Conservation (phyloP, 345 rosid genomes). For the Eucalyptus caleyi region DNA sequence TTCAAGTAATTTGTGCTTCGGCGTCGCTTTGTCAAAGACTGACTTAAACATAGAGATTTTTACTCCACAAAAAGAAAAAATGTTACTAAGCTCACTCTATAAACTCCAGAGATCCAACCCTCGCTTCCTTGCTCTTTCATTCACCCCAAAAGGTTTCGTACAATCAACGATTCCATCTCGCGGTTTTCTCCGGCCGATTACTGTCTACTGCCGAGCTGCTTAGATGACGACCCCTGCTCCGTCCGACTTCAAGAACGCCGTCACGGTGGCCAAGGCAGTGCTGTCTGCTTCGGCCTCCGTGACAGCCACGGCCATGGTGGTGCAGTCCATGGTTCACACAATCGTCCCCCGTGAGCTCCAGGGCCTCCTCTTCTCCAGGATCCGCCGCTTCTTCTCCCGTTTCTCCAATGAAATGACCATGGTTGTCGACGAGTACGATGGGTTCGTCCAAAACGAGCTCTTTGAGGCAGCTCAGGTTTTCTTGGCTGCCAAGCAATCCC, state of each 20-base stretch:
- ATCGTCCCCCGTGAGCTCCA: slow-evolving; percentile 30
- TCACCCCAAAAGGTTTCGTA: neutral
- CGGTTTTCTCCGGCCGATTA: neutral
- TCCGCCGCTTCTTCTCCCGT: slow-evolving; percentile 12
- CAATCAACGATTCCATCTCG: neutral
- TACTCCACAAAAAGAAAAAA: too few relatives aligned
- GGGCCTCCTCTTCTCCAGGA: slow-evolving; percentile 2
- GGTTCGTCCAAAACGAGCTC: slow-evolving; percentile 26
- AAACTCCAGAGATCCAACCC: neutral
- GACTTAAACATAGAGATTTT: neutral
- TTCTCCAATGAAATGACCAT: slow-evolving; percentile 39
- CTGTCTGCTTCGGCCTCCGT: slow-evolving; percentile 44
- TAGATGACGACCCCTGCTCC: neutral
- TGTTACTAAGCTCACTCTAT: neutral
- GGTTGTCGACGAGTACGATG: slow-evolving; percentile 31
- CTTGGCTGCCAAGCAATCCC: slow-evolving; percentile 19
- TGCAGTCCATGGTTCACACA: slow-evolving; percentile 27
- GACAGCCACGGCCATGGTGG: slow-evolving; percentile 42
- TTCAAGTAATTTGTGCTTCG: neutral
- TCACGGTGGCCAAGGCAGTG: slow-evolving; percentile 22
- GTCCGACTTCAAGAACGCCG: neutral
- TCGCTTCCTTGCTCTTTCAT: neutral
- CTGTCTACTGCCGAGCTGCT: neutral
- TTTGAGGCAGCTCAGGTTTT: slow-evolving; percentile 34
- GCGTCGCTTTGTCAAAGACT: neutral